Percentiles rank a stretch among this genome's conserved stretches.
These are phyloP conservation scores for Ogataea henricii DNA, from an alignment of 805 yeast genomes.

Conservation along the genomic window DNA sequence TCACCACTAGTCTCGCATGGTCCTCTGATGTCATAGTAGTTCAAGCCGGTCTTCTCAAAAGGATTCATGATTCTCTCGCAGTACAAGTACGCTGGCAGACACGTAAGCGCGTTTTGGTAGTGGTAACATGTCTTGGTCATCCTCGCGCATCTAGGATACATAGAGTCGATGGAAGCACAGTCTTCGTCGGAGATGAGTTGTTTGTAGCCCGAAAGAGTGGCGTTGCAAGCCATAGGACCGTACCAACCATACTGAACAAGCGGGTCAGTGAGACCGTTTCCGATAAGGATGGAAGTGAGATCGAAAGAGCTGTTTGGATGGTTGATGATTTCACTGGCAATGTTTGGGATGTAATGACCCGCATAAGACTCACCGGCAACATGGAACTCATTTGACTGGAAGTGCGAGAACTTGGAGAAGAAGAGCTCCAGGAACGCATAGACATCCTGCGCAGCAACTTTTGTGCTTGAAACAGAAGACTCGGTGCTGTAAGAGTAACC, in stretches of 20 bases:
- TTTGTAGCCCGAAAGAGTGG: slow-evolving; percentile 73
- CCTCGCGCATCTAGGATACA: slow-evolving; percentile 75
- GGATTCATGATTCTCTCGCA: slow-evolving; percentile 87
- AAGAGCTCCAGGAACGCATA: slow-evolving; percentile 78
- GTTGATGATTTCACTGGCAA: slow-evolving; percentile 76
- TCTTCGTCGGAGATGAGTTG: slow-evolving; percentile 76
- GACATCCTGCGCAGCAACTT: slow-evolving; percentile 82
- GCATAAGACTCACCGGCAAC: slow-evolving; percentile 94
- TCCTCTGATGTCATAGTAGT: slow-evolving; percentile 86
- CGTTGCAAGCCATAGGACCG: slow-evolving; percentile 90
- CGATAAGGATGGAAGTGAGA: slow-evolving; percentile 77
- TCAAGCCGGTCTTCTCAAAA: slow-evolving; percentile 80
- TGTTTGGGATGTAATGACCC: slow-evolving; percentile 91
- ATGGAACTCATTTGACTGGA: slow-evolving; percentile 62
- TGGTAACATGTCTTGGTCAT: slow-evolving; percentile 80
- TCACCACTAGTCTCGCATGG: slow-evolving; percentile 65
- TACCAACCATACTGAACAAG: slow-evolving; percentile 75
- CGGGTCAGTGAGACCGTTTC: slow-evolving; percentile 90
- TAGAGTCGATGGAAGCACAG: slow-evolving; percentile 67
- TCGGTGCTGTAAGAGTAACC: slow-evolving; percentile 61
- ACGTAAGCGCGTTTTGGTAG: slow-evolving; percentile 72
- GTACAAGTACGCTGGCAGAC: slow-evolving; percentile 89
- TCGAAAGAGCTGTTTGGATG: slow-evolving; percentile 60
- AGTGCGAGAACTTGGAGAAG: slow-evolving; percentile 70
- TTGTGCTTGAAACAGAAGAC: slow-evolving; percentile 65